Evolutionary conservation across 2,329 filamentous ascomycete genomes (phyloP).

Genomic region (Calonectria honghensis): DNA sequence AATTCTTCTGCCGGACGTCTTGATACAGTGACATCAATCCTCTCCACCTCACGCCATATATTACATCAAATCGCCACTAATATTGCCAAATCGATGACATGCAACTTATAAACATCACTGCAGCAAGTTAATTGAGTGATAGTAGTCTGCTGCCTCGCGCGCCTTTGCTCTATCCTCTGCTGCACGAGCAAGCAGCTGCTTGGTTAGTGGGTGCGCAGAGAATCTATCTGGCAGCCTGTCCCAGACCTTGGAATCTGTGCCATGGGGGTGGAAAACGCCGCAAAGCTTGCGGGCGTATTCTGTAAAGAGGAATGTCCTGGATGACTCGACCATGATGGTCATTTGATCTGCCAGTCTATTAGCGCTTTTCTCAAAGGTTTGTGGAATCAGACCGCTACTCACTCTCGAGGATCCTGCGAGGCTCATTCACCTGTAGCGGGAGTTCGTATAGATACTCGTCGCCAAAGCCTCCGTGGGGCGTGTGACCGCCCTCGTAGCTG

Average conservation of each 20-base stretch:
- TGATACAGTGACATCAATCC: neutral
- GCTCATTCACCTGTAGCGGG: constrained; percentile 4
- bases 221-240: constrained; percentile 11
- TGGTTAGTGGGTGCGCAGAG: neutral
- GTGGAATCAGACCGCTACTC: neutral
- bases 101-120: neutral
- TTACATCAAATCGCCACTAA: neutral
- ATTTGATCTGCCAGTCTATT: neutral
- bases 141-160: neutral
- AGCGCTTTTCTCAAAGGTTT: neutral
- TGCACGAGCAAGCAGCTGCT: constrained; percentile 1
- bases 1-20: neutral
- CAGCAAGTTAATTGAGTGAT: neutral
- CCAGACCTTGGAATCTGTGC: constrained; percentile 13
- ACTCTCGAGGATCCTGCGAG: constrained; percentile 10
- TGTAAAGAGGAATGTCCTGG: constrained; percentile 10
- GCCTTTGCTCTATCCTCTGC: constrained; percentile 13
- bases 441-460: constrained; percentile 7
- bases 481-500: constrained; percentile 14
- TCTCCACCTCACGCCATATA: neutral
- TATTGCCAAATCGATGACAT: neutral
- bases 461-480: constrained; percentile 7
- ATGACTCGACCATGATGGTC: constrained; percentile 20
- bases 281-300: constrained; percentile 12
- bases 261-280: neutral